A percentile compares a stretch with the other conserved stretches of the same genome.
phyloP scores from a whole-genome alignment of 192 early-diverging fungal species.

The Coemansia sp. region DNA sequence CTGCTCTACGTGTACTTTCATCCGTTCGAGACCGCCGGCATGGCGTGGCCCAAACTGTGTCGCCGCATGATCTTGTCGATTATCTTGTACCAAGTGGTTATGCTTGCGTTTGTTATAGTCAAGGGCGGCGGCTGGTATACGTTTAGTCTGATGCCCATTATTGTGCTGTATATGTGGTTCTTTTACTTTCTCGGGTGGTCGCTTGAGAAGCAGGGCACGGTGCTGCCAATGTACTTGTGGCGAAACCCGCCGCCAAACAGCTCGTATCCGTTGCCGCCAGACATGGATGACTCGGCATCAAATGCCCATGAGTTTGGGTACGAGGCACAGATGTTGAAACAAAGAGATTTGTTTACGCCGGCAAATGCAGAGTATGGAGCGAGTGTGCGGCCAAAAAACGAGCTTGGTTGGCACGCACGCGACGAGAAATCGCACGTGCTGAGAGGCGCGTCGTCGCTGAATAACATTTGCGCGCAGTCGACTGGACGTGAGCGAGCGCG shows the following conservation, averaged over 20 bases:
- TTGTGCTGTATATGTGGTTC: constrained; percentile 42
- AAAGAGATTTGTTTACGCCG: background rate
- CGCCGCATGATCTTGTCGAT: constrained; percentile 66
- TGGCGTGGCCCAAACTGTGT: constrained; percentile 72
- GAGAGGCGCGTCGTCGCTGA: background rate
- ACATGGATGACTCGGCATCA: background rate
- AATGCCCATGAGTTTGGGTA: background rate
- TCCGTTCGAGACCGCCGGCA: constrained; percentile 69
- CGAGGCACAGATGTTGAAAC: background rate
- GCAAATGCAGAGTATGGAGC: background rate
- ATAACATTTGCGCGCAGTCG: background rate
- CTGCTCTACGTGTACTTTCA: constrained; percentile 76
- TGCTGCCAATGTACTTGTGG: constrained; percentile 44
- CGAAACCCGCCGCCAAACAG: constrained; percentile 48
- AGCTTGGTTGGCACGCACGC: background rate
- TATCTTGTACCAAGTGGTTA: constrained; percentile 65
- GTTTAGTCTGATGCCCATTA: constrained; percentile 39
- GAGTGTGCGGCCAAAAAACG: background rate
- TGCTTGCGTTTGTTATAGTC: constrained; percentile 58
- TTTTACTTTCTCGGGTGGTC: constrained; percentile 45
- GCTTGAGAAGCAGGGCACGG: constrained; percentile 41
- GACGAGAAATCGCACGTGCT: background rate
- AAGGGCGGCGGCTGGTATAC: constrained; percentile 53
- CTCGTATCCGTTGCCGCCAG: constrained; percentile 44
- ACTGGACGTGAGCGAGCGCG: background rate